A percentile compares a stretch with the other conserved stretches of the same genome.
Evolutionary conservation across 768 basidiomycete genomes (phyloP).

Genomic region (Chiua virens): DNA sequence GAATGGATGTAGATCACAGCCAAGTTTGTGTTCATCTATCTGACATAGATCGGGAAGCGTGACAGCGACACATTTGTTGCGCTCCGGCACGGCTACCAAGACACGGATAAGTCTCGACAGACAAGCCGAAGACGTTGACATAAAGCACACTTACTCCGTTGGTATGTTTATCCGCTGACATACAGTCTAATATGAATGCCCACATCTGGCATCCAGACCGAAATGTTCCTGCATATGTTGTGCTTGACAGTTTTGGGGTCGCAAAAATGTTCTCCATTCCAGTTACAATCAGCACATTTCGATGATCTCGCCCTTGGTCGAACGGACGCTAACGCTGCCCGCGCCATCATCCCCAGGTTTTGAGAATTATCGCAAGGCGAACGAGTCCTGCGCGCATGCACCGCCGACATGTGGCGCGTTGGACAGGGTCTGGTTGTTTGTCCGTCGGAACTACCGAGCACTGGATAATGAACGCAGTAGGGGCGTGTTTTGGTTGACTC

Average conservation of each 20-base stretch:
- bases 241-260: slow-evolving; percentile 35
- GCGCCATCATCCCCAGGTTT: neutral
- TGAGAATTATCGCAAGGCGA: slow-evolving; percentile 10
- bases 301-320: neutral
- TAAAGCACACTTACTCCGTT: slow-evolving; percentile 16
- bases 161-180: slow-evolving; percentile 14
- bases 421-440: slow-evolving; percentile 16
- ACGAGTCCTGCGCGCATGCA: neutral
- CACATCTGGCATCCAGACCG: slow-evolving; percentile 4
- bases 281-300: neutral
- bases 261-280: slow-evolving; percentile 8
- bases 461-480: slow-evolving; percentile 7
- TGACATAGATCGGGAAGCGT: slow-evolving; percentile 8
- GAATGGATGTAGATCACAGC: slow-evolving; percentile 20
- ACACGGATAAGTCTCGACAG: slow-evolving; percentile 8
- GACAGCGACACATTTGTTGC: neutral
- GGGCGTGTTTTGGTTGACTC: slow-evolving; percentile 19
- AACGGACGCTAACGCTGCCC: neutral
- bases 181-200: neutral
- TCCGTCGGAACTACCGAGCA: slow-evolving; percentile 9
- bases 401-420: slow-evolving; percentile 7
- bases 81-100: slow-evolving; percentile 1
- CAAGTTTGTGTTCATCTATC: neutral
- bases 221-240: slow-evolving; percentile 17
- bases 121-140: slow-evolving; percentile 23